These are phyloP conservation scores for Cardamine resedifolia DNA, from an alignment of 345 rosid genomes.

Conservation along the genomic window DNA sequence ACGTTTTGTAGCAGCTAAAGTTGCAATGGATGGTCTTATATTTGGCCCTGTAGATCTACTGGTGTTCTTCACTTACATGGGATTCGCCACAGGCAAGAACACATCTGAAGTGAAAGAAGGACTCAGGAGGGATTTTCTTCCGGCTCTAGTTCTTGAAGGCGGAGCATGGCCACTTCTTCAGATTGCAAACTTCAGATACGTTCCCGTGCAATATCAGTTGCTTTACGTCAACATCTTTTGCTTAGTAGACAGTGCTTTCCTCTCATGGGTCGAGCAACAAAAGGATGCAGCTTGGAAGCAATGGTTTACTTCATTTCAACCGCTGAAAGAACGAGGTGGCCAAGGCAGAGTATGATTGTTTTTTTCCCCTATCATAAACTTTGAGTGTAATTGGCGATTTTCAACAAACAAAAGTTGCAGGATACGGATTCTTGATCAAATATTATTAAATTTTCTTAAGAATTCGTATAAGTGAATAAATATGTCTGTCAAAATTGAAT, in stretches of 20 bases:
- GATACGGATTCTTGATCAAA: constrained; percentile 34
- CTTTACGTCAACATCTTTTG: constrained; percentile 87
- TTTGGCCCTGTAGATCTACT: constrained; percentile 86
- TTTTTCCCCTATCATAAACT: constrained; percentile 9
- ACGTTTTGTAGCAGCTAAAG: constrained; percentile 79
- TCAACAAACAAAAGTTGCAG: constrained; percentile 7
- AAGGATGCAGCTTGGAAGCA: constrained; percentile 95
- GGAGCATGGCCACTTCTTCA: constrained; percentile 86
- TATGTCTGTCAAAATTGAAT: background rate
- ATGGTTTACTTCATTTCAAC: constrained; percentile 57
- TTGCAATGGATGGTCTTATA: constrained; percentile 83
- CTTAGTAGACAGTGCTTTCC: constrained; percentile 81
- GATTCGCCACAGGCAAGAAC: constrained; percentile 71
- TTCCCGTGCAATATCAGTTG: constrained; percentile 86
- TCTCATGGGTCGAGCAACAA: constrained; percentile 92
- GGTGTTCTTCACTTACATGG: constrained; percentile 87
- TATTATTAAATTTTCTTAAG: constrained; percentile 14
- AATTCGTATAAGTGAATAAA: constrained; percentile 11
- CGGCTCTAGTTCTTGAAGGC: constrained; percentile 81
- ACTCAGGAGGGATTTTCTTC: constrained; percentile 90
- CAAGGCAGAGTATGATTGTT: constrained; percentile 44
- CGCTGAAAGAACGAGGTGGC: constrained; percentile 58
- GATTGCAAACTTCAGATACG: constrained; percentile 76
- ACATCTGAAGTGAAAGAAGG: constrained; percentile 71
- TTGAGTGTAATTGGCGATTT: constrained; percentile 10